phyloP scores from a whole-genome alignment of 2,329 filamentous ascomycete species.

The Fusarium abutilonis region DNA sequence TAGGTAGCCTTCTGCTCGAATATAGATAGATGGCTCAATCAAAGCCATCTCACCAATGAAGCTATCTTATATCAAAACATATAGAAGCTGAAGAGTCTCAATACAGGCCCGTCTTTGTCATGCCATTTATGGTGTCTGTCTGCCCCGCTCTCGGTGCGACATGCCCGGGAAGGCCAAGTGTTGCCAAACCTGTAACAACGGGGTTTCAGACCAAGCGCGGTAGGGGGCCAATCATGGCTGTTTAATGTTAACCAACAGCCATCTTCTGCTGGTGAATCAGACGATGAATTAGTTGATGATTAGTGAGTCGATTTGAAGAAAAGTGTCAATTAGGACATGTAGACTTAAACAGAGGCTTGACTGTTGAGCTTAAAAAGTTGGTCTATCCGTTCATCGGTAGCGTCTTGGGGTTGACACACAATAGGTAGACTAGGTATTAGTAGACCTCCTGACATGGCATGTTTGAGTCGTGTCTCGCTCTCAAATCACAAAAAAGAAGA shows the following conservation, averaged over 20 bases:
- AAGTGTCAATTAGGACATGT: no score
- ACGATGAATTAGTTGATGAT: constrained; percentile 3
- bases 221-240: constrained; percentile 22
- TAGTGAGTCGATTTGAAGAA: neutral
- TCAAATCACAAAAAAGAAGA: neutral
- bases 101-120: constrained; percentile 7
- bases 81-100: neutral
- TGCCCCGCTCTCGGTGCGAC: constrained; percentile 32
- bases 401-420: constrained; percentile 28
- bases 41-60: no score
- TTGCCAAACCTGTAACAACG: constrained; percentile 44
- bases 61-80: no score
- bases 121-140: constrained; percentile 22
- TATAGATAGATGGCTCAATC: no score
- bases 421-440: no score
- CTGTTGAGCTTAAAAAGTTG: neutral
- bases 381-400: neutral
- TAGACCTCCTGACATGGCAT: constrained; percentile 38
- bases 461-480: constrained; percentile 25
- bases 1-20: no score
- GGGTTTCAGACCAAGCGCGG: constrained; percentile 37
- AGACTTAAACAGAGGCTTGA: no score
- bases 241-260: neutral
- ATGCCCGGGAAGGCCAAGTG: constrained; percentile 32
- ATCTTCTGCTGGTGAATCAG: constrained; percentile 9